phyloP scores from a whole-genome alignment of 345 rosid species.

The Syzygium aqueum region DNA sequence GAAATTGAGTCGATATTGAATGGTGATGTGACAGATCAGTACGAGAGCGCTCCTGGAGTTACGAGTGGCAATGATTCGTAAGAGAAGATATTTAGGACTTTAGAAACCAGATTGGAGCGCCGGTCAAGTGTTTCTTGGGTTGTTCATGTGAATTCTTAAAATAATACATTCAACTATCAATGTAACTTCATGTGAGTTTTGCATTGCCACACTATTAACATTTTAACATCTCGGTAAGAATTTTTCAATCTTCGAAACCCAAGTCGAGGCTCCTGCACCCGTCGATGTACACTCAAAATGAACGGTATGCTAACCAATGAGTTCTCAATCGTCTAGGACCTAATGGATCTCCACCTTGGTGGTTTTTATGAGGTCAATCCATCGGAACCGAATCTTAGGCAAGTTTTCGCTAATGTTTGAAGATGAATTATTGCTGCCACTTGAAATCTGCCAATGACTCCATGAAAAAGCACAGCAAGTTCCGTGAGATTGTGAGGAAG shows the following conservation, averaged over 20 bases:
- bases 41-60: not conserved
- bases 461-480: not conserved
- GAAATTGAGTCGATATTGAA: not conserved
- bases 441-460: not conserved
- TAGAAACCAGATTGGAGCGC: not conserved
- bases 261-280: not conserved
- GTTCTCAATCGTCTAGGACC: not conserved
- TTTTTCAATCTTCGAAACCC: not conserved
- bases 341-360: rapidly evolving
- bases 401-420: not conserved
- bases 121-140: not conserved
- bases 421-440: not conserved
- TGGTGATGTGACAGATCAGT: not conserved
- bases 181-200: not conserved
- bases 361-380: not conserved
- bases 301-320: not conserved
- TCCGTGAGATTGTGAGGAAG: not conserved
- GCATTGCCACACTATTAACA: not conserved
- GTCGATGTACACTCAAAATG: not conserved
- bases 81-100: not conserved
- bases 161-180: not conserved
- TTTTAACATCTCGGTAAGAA: not conserved
- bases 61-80: not conserved
- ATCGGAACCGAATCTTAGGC: not conserved
- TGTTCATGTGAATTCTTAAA: not conserved